Evolutionary conservation across 352 stramenopile genomes (phyloP), one percentile per base, ranked within the genome.

Genomic region (Phytophthora pseudosyringae): DNA sequence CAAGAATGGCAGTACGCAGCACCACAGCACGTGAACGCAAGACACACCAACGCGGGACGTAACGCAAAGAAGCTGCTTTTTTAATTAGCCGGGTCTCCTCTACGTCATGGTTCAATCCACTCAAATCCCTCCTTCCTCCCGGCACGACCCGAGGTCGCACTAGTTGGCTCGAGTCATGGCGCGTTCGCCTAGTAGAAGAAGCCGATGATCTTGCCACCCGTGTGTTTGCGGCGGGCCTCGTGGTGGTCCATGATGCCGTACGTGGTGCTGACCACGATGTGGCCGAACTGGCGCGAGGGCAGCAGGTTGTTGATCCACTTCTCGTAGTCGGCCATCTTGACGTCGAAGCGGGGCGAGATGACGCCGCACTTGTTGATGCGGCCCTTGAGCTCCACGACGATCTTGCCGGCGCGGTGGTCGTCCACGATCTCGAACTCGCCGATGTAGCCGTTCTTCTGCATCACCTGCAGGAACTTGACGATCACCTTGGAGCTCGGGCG

Each of bases 371-470:
- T 99, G 93, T 99, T 99, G 76, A 99, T 97, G 75, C 98, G 95
- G 59, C 98, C 98, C 78, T 92, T 99, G 33, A 99, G 89, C 76
- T 98, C 81, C 29, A 98, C 75, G 9, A 99, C 97, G 75, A 99
- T 99, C 90, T 99, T 99, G 75, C 98, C 97, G 61, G 91, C 89
- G 70, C 98, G 92, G 91, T 99, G 98, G 88, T 99, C 98, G 82
- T 99, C 98, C 52, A 99, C 83, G 76, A 99, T 99, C 88, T 99
- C 97, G 79, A 99, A 99, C 85, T 99, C 98, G 61, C 97, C 97
- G 84, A 99, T 99, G 96, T 99, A 99, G 75, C 98, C 95, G 85
- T 99, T 97, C 87, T 99, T 98, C 93, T 99, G 98, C 98, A 99
- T 99, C 50, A 97, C 92, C 87, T 99, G 96, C 73, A 99, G 93